Evolutionary conservation across 306 rosid genomes (phyloP), one percentile per base, ranked within the genome.

Genomic region (Pterocarpus macrocarpus): DNA sequence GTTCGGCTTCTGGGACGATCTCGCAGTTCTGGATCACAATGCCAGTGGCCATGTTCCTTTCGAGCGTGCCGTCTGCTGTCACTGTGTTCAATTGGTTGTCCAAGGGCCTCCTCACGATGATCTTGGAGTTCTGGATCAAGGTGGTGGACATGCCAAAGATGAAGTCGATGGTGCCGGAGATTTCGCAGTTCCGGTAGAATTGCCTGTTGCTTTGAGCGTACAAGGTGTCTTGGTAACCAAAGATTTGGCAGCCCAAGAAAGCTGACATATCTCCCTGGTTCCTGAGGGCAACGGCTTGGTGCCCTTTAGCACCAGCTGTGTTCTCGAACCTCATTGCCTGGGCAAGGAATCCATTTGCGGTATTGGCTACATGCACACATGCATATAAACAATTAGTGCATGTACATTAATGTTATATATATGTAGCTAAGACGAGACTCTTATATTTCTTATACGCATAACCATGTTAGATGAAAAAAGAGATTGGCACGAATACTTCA

Each of bases 241-340:
- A 45, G 41, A 94, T 76, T 16, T 86, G 79, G 73, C 93, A 89
- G 16, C 86, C 87, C 14, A 83, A 77, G 68, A 91, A 15, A 0
- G 89, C 91, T 0, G 94, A 80, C 72, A 4, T 57, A 55, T 83
- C 98, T 35, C 89, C 86, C 2, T 73, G 88, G 33, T 86, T 87
- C 5, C 91, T 78, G 0, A 94, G 83, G 2, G 98, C 95, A 30
- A 94, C 98, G 0, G 94, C 95, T 65, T 90, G 98, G 69, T 88
- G 90, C 6, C 88, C 92, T 2, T 33, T 43, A 0, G 97, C 70
- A 1, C 98, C 98, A 0, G 98, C 98, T 0, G 90, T 90, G 95
- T 94, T 94, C 22, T 43, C 64, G 71, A 94, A 86, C 69, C 86
- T 88, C 87, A 94, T 90, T 2, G 75, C 49, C 85, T 86, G 86